Evolutionary conservation across 75 land plant species (phyloP).

Genomic region (Sequoia sempervirens): DNA sequence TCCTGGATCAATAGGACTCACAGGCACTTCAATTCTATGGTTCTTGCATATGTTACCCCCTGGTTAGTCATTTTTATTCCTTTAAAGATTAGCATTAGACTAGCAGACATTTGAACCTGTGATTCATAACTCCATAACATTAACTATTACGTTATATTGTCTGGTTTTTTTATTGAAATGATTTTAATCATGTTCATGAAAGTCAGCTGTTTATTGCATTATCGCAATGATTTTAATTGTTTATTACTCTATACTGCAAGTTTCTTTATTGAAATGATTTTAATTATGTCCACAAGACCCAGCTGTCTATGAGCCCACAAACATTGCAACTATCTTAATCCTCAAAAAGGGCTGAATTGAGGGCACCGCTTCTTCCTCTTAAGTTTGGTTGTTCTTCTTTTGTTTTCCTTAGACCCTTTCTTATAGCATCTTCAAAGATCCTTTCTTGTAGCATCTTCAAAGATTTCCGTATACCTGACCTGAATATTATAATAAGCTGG

Average conservation of each 20-base stretch:
- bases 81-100: not conserved
- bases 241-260: no score
- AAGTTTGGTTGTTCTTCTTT: not conserved
- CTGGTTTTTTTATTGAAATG: not conserved
- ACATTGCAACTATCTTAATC: not conserved
- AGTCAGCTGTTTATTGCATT: not conserved
- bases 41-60: constrained; percentile 91
- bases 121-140: not conserved
- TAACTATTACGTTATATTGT: not conserved
- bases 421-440: not conserved
- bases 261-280: no score
- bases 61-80: constrained; percentile 35
- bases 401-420: not conserved
- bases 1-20: constrained; percentile 32
- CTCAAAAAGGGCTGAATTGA: not conserved
- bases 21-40: constrained; percentile 59
- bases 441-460: not conserved
- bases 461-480: not conserved
- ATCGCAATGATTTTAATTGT: no score
- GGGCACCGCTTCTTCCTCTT: not conserved
- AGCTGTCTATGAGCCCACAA: not conserved
- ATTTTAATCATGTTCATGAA: not conserved
- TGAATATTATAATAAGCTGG: not conserved
- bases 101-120: not conserved
- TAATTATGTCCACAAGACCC: not conserved